A percentile compares a stretch with the other conserved stretches of the same genome.
Conservation (phyloP, 2,329 filamentous ascomycete genomes). For the Myriangium duriaei region DNA sequence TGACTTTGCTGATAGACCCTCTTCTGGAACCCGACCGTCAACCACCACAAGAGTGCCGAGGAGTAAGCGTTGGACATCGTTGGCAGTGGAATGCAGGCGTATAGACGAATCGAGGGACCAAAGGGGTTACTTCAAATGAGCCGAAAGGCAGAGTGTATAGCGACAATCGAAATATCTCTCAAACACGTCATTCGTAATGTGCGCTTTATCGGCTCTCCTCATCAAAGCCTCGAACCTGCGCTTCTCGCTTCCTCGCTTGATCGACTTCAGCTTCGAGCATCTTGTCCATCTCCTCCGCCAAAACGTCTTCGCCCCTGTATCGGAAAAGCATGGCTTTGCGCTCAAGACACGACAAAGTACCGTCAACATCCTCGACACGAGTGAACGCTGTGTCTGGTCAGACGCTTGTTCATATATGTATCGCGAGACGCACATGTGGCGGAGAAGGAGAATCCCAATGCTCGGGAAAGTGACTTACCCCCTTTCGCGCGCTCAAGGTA, state of each 20-base stretch:
- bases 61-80: slow-evolving; percentile 13
- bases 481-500: slow-evolving; percentile 21
- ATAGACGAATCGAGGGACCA: background rate
- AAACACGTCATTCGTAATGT: background rate
- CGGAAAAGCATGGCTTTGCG: slow-evolving; percentile 49
- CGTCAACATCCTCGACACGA: slow-evolving; percentile 52
- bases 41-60: slow-evolving; percentile 84
- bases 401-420: slow-evolving; percentile 24
- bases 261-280: slow-evolving; percentile 10
- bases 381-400: slow-evolving; percentile 40
- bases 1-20: slow-evolving; percentile 27
- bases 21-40: slow-evolving; percentile 85
- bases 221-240: slow-evolving; percentile 6
- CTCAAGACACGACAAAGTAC: slow-evolving; percentile 65
- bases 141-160: background rate
- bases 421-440: background rate
- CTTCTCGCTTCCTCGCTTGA: slow-evolving; percentile 9
- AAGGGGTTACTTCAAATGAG: background rate
- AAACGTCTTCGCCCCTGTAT: slow-evolving; percentile 10
- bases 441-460: background rate
- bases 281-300: slow-evolving; percentile 12
- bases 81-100: background rate
- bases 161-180: slow-evolving; percentile 1
- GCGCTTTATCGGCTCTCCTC: background rate
- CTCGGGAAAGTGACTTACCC: slow-evolving; percentile 17